These are phyloP conservation scores for Gonapodya sp. DNA, from an alignment of 192 early-diverging fungal species.

Conservation along the genomic window DNA sequence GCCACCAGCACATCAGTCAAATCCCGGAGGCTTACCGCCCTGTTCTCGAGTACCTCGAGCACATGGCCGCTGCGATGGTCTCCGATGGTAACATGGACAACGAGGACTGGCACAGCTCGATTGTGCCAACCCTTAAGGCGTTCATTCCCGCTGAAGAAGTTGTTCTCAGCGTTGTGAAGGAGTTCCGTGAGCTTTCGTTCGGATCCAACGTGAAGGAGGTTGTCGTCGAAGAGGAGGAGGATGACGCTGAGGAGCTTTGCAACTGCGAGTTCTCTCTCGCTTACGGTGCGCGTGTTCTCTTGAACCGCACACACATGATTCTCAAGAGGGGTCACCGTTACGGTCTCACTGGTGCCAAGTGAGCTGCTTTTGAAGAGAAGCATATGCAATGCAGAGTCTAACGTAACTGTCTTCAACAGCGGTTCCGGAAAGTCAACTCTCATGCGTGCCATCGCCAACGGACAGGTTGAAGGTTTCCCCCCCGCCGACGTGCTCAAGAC, in stretches of 20 bases:
- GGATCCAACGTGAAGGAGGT: slow-evolving; percentile 9
- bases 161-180: not conserved
- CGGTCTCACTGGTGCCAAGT: slow-evolving; percentile 67
- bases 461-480: slow-evolving; percentile 47
- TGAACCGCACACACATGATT: slow-evolving; percentile 45
- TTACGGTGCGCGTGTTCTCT: slow-evolving; percentile 45
- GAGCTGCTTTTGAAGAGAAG: too few relatives aligned
- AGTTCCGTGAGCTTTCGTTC: not conserved
- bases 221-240: slow-evolving; percentile 36
- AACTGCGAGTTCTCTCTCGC: slow-evolving; percentile 42
- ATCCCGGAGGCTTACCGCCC: slow-evolving; percentile 18
- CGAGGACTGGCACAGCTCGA: slow-evolving; percentile 53
- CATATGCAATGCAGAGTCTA: not conserved
- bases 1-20: not conserved
- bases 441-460: slow-evolving; percentile 47
- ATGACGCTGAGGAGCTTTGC: slow-evolving; percentile 38
- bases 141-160: not conserved
- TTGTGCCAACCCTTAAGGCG: slow-evolving; percentile 37
- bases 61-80: slow-evolving; percentile 49
- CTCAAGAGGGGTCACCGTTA: slow-evolving; percentile 67
- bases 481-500: slow-evolving; percentile 32
- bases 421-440: slow-evolving; percentile 74
- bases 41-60: slow-evolving; percentile 44
- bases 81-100: slow-evolving; percentile 51
- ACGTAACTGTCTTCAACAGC: too few relatives aligned